Conservation (phyloP, 2,329 filamentous ascomycete species). For the Botrytis cinerea region DNA sequence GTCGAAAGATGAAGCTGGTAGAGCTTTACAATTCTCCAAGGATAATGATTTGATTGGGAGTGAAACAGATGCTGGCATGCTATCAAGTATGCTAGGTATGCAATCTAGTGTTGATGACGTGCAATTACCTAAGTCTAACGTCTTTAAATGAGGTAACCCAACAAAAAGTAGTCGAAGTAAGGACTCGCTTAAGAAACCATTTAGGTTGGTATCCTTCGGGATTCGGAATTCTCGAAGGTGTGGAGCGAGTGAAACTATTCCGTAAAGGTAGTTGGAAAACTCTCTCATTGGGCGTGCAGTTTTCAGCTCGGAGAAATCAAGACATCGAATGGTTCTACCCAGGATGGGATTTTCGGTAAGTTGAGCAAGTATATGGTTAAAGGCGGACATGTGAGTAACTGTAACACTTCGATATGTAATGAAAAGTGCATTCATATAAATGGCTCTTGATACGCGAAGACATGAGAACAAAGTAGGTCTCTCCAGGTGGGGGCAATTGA, state of each 20-base stretch:
- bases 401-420: slow-evolving; percentile 77
- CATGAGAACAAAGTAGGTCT: slow-evolving; percentile 69
- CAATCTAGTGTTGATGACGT: slow-evolving; percentile 12
- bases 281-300: slow-evolving; percentile 7
- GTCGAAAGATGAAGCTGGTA: slow-evolving; percentile 9
- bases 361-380: slow-evolving; percentile 61
- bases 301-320: slow-evolving; percentile 51
- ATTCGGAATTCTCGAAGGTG: slow-evolving; percentile 71
- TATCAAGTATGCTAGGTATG: slow-evolving; percentile 5
- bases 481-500: slow-evolving; percentile 56
- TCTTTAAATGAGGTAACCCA: slow-evolving; percentile 12
- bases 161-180: slow-evolving; percentile 44
- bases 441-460: slow-evolving; percentile 66
- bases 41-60: slow-evolving; percentile 22
- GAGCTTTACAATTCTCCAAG: slow-evolving; percentile 9
- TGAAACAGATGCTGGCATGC: not conserved
- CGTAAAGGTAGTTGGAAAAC: slow-evolving; percentile 16
- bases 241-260: slow-evolving; percentile 25
- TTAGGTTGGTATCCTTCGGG: slow-evolving; percentile 39
- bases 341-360: slow-evolving; percentile 64
- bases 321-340: slow-evolving; percentile 70
- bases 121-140: slow-evolving; percentile 22
- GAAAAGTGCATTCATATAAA: slow-evolving; percentile 69
- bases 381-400: slow-evolving; percentile 77
- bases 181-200: slow-evolving; percentile 48